Percentiles rank a stretch among this genome's conserved stretches.
These are phyloP conservation scores for Cladobotryum protrusum DNA, from an alignment of 2,329 filamentous ascomycete species.

Conservation along the genomic window DNA sequence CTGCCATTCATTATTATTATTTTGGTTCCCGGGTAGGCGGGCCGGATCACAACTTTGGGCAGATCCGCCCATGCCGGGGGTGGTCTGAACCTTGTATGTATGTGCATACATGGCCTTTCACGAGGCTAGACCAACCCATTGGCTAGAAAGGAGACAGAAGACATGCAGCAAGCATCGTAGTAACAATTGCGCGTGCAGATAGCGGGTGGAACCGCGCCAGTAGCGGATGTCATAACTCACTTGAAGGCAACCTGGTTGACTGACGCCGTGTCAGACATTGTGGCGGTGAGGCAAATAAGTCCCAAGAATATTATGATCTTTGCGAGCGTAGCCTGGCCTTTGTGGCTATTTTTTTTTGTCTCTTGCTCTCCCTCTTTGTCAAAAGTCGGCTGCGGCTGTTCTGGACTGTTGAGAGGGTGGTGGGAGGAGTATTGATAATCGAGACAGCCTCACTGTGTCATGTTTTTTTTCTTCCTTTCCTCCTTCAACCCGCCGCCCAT, in stretches of 20 bases:
- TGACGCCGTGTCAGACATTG: conserved; percentile 27
- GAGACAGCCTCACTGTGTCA: neutral
- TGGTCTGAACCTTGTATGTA: too few species aligned
- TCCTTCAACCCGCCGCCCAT: conserved; percentile 10
- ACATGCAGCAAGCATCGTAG: neutral
- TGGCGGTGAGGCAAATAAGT: conserved; percentile 13
- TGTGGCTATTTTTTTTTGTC: conserved; percentile 1
- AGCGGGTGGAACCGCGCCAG: conserved; percentile 9
- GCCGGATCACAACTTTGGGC: conserved; percentile 7
- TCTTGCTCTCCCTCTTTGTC: neutral
- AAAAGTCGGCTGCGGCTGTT: neutral
- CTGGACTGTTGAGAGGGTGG: too few species aligned
- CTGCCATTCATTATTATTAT: too few species aligned
- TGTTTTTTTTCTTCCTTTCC: too few species aligned
- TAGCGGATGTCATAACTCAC: conserved; percentile 24
- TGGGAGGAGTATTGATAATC: neutral
- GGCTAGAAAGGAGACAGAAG: neutral
- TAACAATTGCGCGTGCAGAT: conserved; percentile 2
- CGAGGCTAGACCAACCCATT: conserved; percentile 2
- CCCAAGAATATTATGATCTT: neutral
- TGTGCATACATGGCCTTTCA: too few species aligned
- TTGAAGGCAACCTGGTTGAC: conserved; percentile 38
- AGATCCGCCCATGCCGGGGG: conserved; percentile 9
- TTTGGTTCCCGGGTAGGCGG: conserved; percentile 8
- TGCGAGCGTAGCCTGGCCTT: neutral